A percentile compares a stretch with the other conserved stretches of the same genome.
Conservation (phyloP, 768 basidiomycete genomes). For the Podaxis carcinomalis region DNA sequence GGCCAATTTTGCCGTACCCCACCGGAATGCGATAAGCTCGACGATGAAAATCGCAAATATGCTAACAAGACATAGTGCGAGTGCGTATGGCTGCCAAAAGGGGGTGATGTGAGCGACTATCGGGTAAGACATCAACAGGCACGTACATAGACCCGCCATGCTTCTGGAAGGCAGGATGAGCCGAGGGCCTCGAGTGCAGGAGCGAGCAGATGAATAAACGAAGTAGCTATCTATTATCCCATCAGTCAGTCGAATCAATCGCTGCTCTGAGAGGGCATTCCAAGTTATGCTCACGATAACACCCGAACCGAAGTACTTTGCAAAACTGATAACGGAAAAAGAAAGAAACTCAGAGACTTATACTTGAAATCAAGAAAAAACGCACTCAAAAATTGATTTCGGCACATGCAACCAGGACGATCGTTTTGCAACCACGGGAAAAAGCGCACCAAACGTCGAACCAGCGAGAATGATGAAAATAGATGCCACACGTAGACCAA, state of each 20-base stretch:
- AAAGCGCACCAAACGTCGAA: conserved; percentile 58
- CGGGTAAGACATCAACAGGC: conserved; percentile 22
- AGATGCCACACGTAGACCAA: conserved; percentile 61
- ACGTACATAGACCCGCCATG: conserved; percentile 71
- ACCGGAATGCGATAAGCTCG: conserved; percentile 84
- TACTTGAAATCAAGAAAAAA: conserved; percentile 7
- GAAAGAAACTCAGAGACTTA: conserved; percentile 5
- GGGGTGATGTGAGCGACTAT: neutral
- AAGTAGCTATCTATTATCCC: conserved; percentile 70
- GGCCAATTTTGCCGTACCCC: conserved; percentile 71
- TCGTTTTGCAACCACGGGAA: conserved; percentile 63
- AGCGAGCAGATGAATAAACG: conserved; percentile 79
- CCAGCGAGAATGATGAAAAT: conserved; percentile 69
- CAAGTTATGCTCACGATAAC: conserved; percentile 57
- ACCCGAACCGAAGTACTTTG: conserved; percentile 89
- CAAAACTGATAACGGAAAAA: conserved; percentile 48
- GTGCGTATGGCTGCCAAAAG: conserved; percentile 63
- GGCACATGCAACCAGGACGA: conserved; percentile 53
- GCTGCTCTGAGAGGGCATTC: conserved; percentile 3
- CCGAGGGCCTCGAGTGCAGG: conserved; percentile 71
- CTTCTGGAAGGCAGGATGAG: conserved; percentile 62
- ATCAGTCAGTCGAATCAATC: conserved; percentile 1
- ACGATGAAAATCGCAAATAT: conserved; percentile 82
- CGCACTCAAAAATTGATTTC: conserved; percentile 65
- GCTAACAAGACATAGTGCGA: conserved; percentile 76